These are phyloP conservation scores for Salvia miltiorrhiza DNA, from an alignment of 257 asterid genomes.

Conservation along the genomic window DNA sequence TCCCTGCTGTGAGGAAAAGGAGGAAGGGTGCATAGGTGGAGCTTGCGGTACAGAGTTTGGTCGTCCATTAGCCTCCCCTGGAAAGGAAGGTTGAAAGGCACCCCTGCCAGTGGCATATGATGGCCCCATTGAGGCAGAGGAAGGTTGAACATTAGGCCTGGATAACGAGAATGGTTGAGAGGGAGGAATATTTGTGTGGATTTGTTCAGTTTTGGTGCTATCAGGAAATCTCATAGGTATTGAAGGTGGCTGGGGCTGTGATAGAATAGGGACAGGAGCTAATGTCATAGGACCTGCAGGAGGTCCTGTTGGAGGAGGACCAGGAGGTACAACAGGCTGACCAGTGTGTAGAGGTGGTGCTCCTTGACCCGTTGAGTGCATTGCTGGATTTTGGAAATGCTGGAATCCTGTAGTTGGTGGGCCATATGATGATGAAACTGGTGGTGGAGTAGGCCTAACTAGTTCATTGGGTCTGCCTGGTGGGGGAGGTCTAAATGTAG, in stretches of 20 bases:
- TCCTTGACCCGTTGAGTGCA: conserved; percentile 38
- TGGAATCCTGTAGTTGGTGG: conserved; percentile 51
- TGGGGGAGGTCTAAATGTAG: conserved; percentile 40
- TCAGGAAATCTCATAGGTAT: conserved; percentile 44
- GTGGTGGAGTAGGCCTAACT: conserved; percentile 41
- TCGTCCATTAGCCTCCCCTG: conserved; percentile 52
- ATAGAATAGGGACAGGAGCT: conserved; percentile 34
- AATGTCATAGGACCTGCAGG: conserved; percentile 33
- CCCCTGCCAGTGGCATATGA: conserved; percentile 47
- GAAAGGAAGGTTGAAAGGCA: conserved; percentile 49
- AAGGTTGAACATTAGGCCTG: conserved; percentile 15
- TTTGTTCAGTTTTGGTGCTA: conserved; percentile 38
- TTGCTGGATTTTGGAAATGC: conserved; percentile 45
- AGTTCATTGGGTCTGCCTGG: conserved; percentile 39
- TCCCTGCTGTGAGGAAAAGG: conserved; percentile 51
- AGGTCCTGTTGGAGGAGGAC: conserved; percentile 46
- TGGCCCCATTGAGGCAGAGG: conserved; percentile 35
- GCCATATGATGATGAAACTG: conserved; percentile 36
- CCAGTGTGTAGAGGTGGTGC: conserved; percentile 25
- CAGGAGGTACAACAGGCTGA: conserved; percentile 25
- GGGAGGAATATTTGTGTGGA: conserved; percentile 30
- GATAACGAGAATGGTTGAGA: conserved; percentile 22
- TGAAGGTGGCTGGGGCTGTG: conserved; percentile 43
- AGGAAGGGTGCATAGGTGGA: conserved; percentile 35
- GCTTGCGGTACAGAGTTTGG: conserved; percentile 44